Conservation (phyloP, 2,329 filamentous ascomycete species). For the Epichloe hybrida region DNA sequence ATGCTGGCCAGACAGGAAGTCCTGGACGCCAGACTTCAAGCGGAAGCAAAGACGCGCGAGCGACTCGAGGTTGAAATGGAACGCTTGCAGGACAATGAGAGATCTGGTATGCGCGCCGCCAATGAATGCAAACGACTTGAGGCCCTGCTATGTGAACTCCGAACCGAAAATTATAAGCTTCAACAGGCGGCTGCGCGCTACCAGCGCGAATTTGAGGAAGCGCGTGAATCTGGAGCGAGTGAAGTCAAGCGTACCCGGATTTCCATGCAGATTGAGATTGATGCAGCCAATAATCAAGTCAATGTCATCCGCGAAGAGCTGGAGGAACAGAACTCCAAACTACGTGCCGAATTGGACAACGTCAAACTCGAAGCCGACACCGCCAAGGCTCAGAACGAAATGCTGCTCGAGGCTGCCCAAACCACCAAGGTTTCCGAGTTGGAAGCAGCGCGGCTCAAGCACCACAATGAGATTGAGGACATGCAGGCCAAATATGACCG, state of each 20-base stretch:
- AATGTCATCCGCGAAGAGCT: constrained; percentile 71
- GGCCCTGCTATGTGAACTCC: constrained; percentile 38
- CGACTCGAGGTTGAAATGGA: constrained; percentile 54
- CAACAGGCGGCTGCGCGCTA: constrained; percentile 55
- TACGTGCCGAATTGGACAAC: constrained; percentile 64
- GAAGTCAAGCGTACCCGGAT: constrained; percentile 73
- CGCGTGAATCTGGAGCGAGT: constrained; percentile 61
- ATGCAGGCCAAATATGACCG: constrained; percentile 62
- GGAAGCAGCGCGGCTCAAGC: constrained; percentile 39
- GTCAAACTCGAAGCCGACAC: constrained; percentile 69
- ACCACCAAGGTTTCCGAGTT: constrained; percentile 48
- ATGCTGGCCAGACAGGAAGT: constrained; percentile 68
- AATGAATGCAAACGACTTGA: constrained; percentile 50
- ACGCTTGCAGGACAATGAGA: constrained; percentile 49
- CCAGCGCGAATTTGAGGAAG: constrained; percentile 74
- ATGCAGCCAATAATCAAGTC: constrained; percentile 72
- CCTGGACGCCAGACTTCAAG: constrained; percentile 62
- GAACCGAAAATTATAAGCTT: constrained; percentile 57
- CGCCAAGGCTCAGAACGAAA: constrained; percentile 65
- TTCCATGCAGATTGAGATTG: constrained; percentile 68
- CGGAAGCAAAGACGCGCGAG: constrained; percentile 57
- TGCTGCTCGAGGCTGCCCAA: constrained; percentile 70
- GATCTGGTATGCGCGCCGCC: constrained; percentile 50
- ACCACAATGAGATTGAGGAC: constrained; percentile 60
- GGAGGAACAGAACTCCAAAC: constrained; percentile 61